Base-by-base conservation (phyloP, 2,329 filamentous ascomycete genomes). In the Sporothrix protearum region DNA sequence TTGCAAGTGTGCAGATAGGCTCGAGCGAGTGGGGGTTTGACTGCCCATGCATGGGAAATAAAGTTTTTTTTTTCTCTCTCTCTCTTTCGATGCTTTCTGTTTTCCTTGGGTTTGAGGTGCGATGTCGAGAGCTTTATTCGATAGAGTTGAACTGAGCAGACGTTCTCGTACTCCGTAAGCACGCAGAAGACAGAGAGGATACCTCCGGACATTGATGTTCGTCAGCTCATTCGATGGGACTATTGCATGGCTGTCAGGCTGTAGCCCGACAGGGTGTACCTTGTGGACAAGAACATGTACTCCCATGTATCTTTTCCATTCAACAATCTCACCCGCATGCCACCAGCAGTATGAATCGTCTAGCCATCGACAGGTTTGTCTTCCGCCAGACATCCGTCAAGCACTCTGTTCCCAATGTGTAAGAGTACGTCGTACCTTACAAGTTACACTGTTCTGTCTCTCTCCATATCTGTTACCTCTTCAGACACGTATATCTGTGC, bases 1-100 rank as follows among this genome's bases (percentile, higher is more conserved):
- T 36, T 19, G 49, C 22, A 25, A 9, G n/a, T 28, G 4, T 8
- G 36, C 36, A 36, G 28, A 36, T 45, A 12, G 49, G 36, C 36
- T 16, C 10, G 59, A 64, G 55, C 33, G 59, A 42, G 59, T 63
- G 59, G 59, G 33, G 59, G n/a, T 53, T n/a, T n/a, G n/a, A 5
- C 12, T 63, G 59, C 59, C 59, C 59, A 63, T 63, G 59, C 59
- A 45, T 64, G 59, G 57, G 22, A 64, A 64, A 64, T 64, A 64
- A 64, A 64, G 36, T 64, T 64, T 64, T 64, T 10, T 9, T n/a
- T n/a, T n/a, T n/a, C n/a, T n/a, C n/a, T n/a, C n/a, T n/a, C n/a
- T n/a, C n/a, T n/a, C n/a, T n/a, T n/a, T n/a, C n/a, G n/a, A n/a
- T n/a, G n/a, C n/a, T n/a, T n/a, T n/a, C n/a, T n/a, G n/a, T n/a